A percentile compares a stretch with the other conserved stretches of the same genome.
These are phyloP conservation scores for Anthracocystis setariae DNA, from an alignment of 1,284 basidiomycete species.

Conservation along the genomic window DNA sequence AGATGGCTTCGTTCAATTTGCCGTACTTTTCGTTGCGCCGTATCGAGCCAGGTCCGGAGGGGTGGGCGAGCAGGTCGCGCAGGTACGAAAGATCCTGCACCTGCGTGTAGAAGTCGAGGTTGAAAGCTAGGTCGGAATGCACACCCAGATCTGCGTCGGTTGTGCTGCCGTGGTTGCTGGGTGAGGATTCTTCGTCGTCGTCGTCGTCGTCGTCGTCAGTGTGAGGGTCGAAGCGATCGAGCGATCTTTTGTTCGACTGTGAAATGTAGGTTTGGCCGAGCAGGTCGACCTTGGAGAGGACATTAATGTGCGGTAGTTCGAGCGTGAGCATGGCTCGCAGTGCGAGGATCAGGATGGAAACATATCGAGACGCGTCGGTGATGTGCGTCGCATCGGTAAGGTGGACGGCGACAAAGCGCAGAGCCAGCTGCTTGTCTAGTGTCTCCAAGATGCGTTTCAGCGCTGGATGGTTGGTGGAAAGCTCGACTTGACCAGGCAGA, in stretches of 20 bases:
- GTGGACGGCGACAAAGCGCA: slow-evolving; percentile 89
- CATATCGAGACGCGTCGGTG: slow-evolving; percentile 93
- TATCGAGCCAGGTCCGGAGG: slow-evolving; percentile 37
- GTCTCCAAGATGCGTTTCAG: slow-evolving; percentile 77
- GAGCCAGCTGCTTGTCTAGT: slow-evolving; percentile 77
- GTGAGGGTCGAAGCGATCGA: slow-evolving; percentile 24
- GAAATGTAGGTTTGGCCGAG: slow-evolving; percentile 69
- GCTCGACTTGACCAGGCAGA: slow-evolving; percentile 95
- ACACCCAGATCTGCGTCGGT: slow-evolving; percentile 25
- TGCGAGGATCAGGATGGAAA: slow-evolving; percentile 89
- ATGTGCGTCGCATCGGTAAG: slow-evolving; percentile 96
- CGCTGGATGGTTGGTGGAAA: slow-evolving; percentile 86
- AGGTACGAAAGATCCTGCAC: slow-evolving; percentile 94
- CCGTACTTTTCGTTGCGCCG: slow-evolving; percentile 50
- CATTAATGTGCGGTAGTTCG: slow-evolving; percentile 96
- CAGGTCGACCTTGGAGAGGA: slow-evolving; percentile 93
- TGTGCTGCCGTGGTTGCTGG: slow-evolving; percentile 5
- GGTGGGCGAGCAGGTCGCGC: slow-evolving; percentile 75
- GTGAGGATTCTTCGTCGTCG: slow-evolving; percentile 15
- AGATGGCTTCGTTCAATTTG: slow-evolving; percentile 83
- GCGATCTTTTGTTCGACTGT: slow-evolving; percentile 16
- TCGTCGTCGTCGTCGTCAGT: slow-evolving; percentile 30
- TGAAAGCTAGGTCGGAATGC: slow-evolving; percentile 75
- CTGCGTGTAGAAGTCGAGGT: slow-evolving; percentile 96
- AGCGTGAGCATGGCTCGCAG: slow-evolving; percentile 97